These are phyloP conservation scores for Picea abies DNA, from an alignment of 83 land plant genomes.

Conservation along the genomic window DNA sequence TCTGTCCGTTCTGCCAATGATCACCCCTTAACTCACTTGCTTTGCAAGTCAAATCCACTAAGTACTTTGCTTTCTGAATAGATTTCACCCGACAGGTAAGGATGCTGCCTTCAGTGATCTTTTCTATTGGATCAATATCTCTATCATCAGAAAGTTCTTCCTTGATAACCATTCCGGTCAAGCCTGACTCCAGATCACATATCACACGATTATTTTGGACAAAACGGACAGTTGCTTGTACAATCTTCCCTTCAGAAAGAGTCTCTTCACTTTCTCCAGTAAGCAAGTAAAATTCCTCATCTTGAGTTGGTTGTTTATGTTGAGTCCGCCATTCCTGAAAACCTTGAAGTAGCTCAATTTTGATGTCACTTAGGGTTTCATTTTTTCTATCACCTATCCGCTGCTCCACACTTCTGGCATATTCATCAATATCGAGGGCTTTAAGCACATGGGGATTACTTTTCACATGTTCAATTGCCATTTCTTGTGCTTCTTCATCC, in stretches of 20 bases:
- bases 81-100: conserved; percentile 76
- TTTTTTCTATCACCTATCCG: conserved; percentile 33
- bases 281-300: conserved; percentile 78
- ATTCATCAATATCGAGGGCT: conserved; percentile 60
- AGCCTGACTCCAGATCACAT: conserved; percentile 84
- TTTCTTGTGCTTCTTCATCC: conserved; percentile 87
- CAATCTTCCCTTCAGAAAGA: conserved; percentile 70
- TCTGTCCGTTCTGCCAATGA: conserved; percentile 21
- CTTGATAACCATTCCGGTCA: conserved; percentile 66
- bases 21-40: conserved; percentile 60
- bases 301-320: conserved; percentile 63
- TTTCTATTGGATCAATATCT: conserved; percentile 47
- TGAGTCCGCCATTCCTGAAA: conserved; percentile 79
- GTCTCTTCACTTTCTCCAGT: conserved; percentile 91
- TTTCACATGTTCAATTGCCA: conserved; percentile 97
- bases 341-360: conserved; percentile 78
- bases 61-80: conserved; percentile 63
- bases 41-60: conserved; percentile 67
- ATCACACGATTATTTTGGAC: conserved; percentile 59
- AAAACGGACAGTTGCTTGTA: conserved; percentile 76
- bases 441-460: conserved; percentile 58
- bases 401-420: conserved; percentile 34
- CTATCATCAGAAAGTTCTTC: conserved; percentile 78
- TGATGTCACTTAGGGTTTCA: conserved; percentile 74
- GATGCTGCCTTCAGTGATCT: conserved; percentile 73